Percentiles rank a stretch among this genome's conserved stretches.
Conservation (phyloP, 805 yeast species). For the Kuraishia hungarica region DNA sequence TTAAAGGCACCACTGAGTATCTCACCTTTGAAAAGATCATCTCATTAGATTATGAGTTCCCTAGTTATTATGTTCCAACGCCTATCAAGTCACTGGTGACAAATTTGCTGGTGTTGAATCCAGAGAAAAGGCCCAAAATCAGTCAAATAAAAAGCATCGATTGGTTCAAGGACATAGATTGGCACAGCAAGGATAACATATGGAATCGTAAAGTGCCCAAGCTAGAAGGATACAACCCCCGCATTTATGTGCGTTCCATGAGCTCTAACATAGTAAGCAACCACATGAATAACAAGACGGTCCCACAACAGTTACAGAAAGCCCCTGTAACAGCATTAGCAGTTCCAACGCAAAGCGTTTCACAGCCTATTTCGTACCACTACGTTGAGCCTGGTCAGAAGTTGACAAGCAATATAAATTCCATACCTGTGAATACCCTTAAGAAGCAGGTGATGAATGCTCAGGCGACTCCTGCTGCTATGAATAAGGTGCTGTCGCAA, state of each 20-base stretch:
- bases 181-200: slow-evolving; percentile 53
- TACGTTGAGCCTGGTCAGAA: slow-evolving; percentile 16
- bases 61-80: slow-evolving; percentile 54
- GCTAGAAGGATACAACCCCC: slow-evolving; percentile 53
- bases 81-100: slow-evolving; percentile 58
- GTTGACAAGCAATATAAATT: slow-evolving; percentile 16
- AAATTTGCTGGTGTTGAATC: slow-evolving; percentile 62
- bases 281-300: slow-evolving; percentile 13
- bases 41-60: slow-evolving; percentile 63
- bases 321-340: slow-evolving; percentile 12
- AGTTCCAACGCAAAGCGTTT: slow-evolving; percentile 2
- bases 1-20: slow-evolving; percentile 79
- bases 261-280: not conserved
- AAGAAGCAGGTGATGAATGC: slow-evolving; percentile 22
- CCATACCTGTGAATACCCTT: slow-evolving; percentile 18
- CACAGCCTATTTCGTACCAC: slow-evolving; percentile 10
- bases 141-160: slow-evolving; percentile 52
- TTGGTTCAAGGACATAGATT: slow-evolving; percentile 64
- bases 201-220: slow-evolving; percentile 69
- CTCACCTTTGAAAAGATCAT: slow-evolving; percentile 86
- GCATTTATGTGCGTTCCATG: slow-evolving; percentile 13
- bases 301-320: slow-evolving; percentile 32
- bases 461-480: slow-evolving; percentile 20
- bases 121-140: slow-evolving; percentile 54
- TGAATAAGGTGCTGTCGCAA: slow-evolving; percentile 24